Conservation (phyloP, 176 grass and related monocot genomes). For the Oryza meridionalis region DNA sequence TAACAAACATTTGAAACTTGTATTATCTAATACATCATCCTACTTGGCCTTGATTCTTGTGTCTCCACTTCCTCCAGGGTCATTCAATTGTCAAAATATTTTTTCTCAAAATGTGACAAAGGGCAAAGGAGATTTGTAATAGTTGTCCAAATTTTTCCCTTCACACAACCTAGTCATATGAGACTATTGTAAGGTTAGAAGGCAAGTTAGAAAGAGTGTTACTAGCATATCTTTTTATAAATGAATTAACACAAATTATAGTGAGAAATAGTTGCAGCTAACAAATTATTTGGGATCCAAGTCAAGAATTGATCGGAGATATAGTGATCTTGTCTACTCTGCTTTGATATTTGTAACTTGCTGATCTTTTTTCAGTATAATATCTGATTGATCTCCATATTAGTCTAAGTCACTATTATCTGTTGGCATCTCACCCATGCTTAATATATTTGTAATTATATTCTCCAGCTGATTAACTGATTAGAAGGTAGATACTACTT, state of each 20-base stretch:
- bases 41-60: neutral
- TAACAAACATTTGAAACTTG: slow-evolving; percentile 10
- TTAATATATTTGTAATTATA: no score
- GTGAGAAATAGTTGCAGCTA: slow-evolving; percentile 1
- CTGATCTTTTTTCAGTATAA: no score
- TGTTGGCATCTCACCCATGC: no score
- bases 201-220: no score
- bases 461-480: no score
- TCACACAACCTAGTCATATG: no score
- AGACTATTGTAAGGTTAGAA: no score
- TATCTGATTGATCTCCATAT: no score
- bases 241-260: neutral
- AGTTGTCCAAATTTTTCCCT: no score
- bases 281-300: neutral
- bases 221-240: no score
- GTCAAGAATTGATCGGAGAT: neutral
- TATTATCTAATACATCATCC: slow-evolving; percentile 13
- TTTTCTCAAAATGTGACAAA: slow-evolving; percentile 13
- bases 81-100: neutral
- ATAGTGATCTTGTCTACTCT: neutral
- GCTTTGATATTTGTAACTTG: neutral
- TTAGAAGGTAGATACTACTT: no score
- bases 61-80: neutral
- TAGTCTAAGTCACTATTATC: no score
- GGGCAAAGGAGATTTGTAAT: neutral